These are phyloP conservation scores for Epichloe glyceriae DNA, from an alignment of 2,329 filamentous ascomycete species.

Conservation along the genomic window DNA sequence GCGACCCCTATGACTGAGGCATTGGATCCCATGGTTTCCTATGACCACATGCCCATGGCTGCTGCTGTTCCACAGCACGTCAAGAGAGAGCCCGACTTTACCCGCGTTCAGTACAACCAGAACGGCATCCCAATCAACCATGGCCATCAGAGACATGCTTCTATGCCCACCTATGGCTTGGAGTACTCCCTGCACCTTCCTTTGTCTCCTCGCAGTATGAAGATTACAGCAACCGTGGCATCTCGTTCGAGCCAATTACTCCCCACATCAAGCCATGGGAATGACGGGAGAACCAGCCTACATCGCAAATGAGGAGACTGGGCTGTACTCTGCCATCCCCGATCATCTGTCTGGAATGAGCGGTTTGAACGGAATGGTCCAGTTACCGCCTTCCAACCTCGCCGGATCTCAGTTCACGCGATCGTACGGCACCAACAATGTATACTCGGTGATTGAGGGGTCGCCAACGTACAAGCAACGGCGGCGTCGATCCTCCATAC, in stretches of 20 bases:
- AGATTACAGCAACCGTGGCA: conserved; percentile 90
- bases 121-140: conserved; percentile 77
- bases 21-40: conserved; percentile 62
- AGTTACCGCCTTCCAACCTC: conserved; percentile 75
- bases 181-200: conserved; percentile 97
- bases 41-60: conserved; percentile 57
- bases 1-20: conserved; percentile 45
- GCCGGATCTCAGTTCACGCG: conserved; percentile 68
- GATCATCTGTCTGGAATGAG: conserved; percentile 64
- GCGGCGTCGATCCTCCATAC: conserved; percentile 83
- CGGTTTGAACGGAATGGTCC: conserved; percentile 77
- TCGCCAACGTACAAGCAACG: conserved; percentile 98
- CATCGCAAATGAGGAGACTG: conserved; percentile 95
- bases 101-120: conserved; percentile 76
- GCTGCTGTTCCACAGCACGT: conserved; percentile 59
- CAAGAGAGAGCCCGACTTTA: conserved; percentile 81
- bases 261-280: conserved; percentile 81
- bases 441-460: conserved; percentile 93
- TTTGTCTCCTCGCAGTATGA: conserved; percentile 98
- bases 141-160: conserved; percentile 82
- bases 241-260: conserved; percentile 94
- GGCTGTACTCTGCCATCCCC: conserved; percentile 87
- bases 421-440: conserved; percentile 60
- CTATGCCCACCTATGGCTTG: conserved; percentile 90
- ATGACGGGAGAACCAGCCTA: conserved; percentile 85